These are phyloP conservation scores for Hypomyces rosellus DNA, from an alignment of 2,329 filamentous ascomycete genomes.

Conservation along the genomic window DNA sequence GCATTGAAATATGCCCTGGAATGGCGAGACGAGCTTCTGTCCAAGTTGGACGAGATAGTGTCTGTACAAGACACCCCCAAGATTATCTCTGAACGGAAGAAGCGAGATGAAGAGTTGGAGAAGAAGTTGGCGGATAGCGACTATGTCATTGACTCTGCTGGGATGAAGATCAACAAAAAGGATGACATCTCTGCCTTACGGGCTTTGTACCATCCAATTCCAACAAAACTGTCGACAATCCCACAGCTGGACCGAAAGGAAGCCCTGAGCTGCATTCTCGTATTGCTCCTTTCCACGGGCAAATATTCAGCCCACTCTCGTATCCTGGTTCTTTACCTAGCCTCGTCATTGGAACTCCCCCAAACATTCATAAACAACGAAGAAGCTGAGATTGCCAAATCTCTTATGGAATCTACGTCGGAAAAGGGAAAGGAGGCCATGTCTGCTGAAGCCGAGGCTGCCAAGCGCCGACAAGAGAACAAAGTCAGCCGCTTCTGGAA, in stretches of 20 bases:
- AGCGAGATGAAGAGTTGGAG: slow-evolving; percentile 37
- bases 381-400: slow-evolving; percentile 70
- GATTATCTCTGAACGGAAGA: slow-evolving; percentile 40
- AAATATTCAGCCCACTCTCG: slow-evolving; percentile 71
- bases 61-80: slow-evolving; percentile 43
- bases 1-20: slow-evolving; percentile 65
- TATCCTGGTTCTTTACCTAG: slow-evolving; percentile 59
- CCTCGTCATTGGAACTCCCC: slow-evolving; percentile 60
- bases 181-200: slow-evolving; percentile 41
- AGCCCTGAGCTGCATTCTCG: slow-evolving; percentile 61
- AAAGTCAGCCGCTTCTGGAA: slow-evolving; percentile 75
- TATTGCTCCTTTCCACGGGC: slow-evolving; percentile 65
- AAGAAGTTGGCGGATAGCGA: slow-evolving; percentile 29
- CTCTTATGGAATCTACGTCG: slow-evolving; percentile 59
- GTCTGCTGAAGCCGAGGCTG: slow-evolving; percentile 69
- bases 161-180: slow-evolving; percentile 25
- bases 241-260: slow-evolving; percentile 53
- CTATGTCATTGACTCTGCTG: slow-evolving; percentile 38
- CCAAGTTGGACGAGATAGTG: slow-evolving; percentile 62
- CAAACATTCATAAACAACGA: slow-evolving; percentile 57
- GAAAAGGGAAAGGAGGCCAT: slow-evolving; percentile 43
- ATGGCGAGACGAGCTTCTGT: slow-evolving; percentile 69
- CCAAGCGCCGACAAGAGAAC: slow-evolving; percentile 66
- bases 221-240: slow-evolving; percentile 50
- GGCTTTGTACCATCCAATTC: slow-evolving; percentile 46